Conservation (phyloP, 2,329 filamentous ascomycete species). For the Alternaria consortialis region DNA sequence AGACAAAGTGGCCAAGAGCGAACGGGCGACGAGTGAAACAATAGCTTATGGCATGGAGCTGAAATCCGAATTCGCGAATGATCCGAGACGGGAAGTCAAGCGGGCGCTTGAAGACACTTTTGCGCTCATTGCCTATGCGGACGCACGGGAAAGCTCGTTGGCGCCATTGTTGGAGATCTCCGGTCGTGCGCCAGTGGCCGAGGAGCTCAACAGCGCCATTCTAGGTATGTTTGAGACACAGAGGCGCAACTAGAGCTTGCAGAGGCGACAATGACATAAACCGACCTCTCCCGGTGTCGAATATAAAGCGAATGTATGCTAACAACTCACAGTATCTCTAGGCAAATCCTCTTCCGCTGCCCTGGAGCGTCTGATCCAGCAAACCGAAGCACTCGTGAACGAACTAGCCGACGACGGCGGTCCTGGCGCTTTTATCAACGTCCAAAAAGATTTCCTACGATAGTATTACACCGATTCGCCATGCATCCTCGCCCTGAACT, state of each 20-base stretch:
- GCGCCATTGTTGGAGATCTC: constrained; percentile 79
- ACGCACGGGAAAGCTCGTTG: constrained; percentile 79
- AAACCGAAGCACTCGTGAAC: constrained; percentile 86
- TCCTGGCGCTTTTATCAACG: constrained; percentile 82
- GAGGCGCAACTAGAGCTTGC: not conserved
- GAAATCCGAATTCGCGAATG: constrained; percentile 77
- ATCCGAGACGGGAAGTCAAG: constrained; percentile 73
- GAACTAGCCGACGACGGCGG: constrained; percentile 82
- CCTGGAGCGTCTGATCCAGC: constrained; percentile 83
- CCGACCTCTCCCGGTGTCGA: not conserved
- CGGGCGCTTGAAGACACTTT: constrained; percentile 85
- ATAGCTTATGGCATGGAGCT: constrained; percentile 82
- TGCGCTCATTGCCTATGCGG: constrained; percentile 84
- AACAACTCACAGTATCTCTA: constrained; percentile 71
- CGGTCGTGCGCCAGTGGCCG: constrained; percentile 80
- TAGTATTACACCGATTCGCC: constrained; percentile 19
- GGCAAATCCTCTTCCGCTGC: constrained; percentile 89
- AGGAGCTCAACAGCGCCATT: constrained; percentile 94
- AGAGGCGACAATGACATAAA: not conserved
- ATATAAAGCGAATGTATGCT: not conserved
- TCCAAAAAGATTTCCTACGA: constrained; percentile 53
- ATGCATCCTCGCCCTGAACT: not conserved
- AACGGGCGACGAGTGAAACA: constrained; percentile 71
- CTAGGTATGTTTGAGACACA: constrained; percentile 65
- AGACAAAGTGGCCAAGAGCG: constrained; percentile 43